These are phyloP conservation scores for Parmelia sp. DNA, from an alignment of 495 filamentous ascomycete genomes.

Conservation along the genomic window DNA sequence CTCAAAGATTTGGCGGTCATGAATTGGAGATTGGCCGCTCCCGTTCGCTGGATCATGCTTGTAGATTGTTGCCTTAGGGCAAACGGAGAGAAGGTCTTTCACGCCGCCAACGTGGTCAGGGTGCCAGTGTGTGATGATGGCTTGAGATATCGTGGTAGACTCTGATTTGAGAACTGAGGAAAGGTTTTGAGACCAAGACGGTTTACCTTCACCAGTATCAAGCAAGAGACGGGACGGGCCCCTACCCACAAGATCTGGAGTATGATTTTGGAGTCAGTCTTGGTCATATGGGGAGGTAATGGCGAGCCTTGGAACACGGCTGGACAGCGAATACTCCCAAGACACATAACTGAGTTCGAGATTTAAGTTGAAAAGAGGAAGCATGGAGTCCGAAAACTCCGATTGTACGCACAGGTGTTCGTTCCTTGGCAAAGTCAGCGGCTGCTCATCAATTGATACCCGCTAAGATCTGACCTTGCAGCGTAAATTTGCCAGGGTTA, in stretches of 20 bases:
- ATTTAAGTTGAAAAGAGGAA: too few species aligned
- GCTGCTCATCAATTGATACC: not conserved
- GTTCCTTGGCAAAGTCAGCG: conserved; percentile 49
- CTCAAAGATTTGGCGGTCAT: conserved; percentile 64
- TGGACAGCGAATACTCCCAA: too few species aligned
- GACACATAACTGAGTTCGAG: too few species aligned
- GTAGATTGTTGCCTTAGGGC: conserved; percentile 48
- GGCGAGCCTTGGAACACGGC: too few species aligned
- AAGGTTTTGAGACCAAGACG: conserved; percentile 53
- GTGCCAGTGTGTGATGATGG: conserved; percentile 87
- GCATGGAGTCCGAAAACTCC: too few species aligned
- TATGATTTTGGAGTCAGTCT: too few species aligned
- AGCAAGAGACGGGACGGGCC: conserved; percentile 63
- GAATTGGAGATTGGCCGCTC: conserved; percentile 40
- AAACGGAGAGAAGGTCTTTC: conserved; percentile 54
- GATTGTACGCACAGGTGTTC: conserved; percentile 62
- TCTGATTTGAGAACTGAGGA: conserved; percentile 57
- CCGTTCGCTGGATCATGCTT: conserved; percentile 44
- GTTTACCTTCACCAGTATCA: conserved; percentile 70
- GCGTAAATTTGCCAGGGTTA: conserved; percentile 68
- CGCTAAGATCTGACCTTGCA: conserved; percentile 40
- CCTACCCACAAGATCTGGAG: conserved; percentile 58
- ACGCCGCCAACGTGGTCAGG: conserved; percentile 76
- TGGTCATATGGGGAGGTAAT: too few species aligned
- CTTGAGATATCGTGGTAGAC: conserved; percentile 54